Conservation (phyloP, 2,329 filamentous ascomycete genomes). For the Harringtonia aguacate region DNA sequence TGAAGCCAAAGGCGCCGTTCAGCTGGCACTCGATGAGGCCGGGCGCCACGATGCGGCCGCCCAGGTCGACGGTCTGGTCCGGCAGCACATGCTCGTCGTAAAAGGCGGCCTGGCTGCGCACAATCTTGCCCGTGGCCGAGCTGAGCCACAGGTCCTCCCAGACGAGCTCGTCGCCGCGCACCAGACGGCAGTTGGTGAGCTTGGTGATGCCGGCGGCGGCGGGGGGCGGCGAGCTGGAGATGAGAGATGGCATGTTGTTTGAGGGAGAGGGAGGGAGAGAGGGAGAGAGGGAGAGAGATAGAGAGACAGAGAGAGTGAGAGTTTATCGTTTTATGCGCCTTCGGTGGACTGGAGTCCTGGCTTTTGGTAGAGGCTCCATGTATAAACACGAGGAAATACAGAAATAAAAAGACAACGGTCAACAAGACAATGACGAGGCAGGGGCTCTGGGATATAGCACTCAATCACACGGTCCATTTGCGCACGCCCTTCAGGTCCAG, state of each 20-base stretch:
- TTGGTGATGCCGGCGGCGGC: slow-evolving; percentile 56
- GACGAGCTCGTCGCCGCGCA: slow-evolving; percentile 57
- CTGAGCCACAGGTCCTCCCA: slow-evolving; percentile 83
- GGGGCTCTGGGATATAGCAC: not conserved
- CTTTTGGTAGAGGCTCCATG: slow-evolving; percentile 4
- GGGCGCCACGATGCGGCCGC: slow-evolving; percentile 72
- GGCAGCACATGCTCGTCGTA: slow-evolving; percentile 60
- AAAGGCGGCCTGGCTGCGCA: slow-evolving; percentile 57
- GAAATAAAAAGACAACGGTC: not conserved
- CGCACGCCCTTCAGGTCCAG: too few species aligned
- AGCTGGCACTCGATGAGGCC: slow-evolving; percentile 88
- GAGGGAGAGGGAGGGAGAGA: not conserved
- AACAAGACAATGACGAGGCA: not conserved
- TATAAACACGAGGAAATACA: slow-evolving; percentile 1
- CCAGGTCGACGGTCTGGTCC: slow-evolving; percentile 66
- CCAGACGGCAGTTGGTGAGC: slow-evolving; percentile 77
- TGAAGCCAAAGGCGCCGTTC: slow-evolving; percentile 87
- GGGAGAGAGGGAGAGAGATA: too few species aligned
- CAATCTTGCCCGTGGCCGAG: slow-evolving; percentile 68
- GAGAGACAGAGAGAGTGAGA: not conserved
- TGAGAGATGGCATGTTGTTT: slow-evolving; percentile 13
- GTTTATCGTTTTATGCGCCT: not conserved
- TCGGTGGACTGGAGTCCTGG: not conserved
- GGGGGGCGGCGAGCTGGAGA: slow-evolving; percentile 21
- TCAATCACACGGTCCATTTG: not conserved